A percentile compares a stretch with the other conserved stretches of the same genome.
phyloP scores from a whole-genome alignment of 352 stramenopile genomes.

The Albugo candida region DNA sequence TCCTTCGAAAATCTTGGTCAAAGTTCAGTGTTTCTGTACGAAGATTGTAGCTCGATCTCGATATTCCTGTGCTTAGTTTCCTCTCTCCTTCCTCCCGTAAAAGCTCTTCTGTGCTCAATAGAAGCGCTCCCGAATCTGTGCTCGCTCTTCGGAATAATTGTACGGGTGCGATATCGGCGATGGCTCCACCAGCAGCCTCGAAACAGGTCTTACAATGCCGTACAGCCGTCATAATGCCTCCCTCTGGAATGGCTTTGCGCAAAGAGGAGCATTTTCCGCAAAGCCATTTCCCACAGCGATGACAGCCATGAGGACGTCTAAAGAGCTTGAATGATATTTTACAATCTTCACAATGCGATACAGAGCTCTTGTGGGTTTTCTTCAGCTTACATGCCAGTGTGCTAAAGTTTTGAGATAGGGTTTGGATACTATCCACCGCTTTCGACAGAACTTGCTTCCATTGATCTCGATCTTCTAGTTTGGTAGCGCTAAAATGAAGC shows the following conservation, averaged over 20 bases:
- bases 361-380: conserved; percentile 67
- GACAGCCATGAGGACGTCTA: conserved; percentile 59
- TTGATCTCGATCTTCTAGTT: conserved; percentile 62
- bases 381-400: conserved; percentile 42
- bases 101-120: background rate
- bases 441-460: conserved; percentile 54
- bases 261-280: conserved; percentile 66
- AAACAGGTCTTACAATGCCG: conserved; percentile 67
- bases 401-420: conserved; percentile 45
- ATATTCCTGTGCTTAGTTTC: too few relatives aligned
- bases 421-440: conserved; percentile 35
- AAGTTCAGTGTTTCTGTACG: too few relatives aligned
- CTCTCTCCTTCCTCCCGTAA: too few relatives aligned
- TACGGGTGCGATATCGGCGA: conserved; percentile 40
- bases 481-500: conserved; percentile 71
- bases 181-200: conserved; percentile 32
- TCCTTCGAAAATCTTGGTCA: background rate
- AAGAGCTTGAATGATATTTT: conserved; percentile 65
- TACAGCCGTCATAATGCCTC: conserved; percentile 53
- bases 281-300: conserved; percentile 72
- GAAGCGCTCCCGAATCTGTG: background rate
- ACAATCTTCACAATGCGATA: conserved; percentile 69
- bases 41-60: too few relatives aligned
- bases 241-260: conserved; percentile 60
- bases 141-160: conserved; percentile 23